These are phyloP conservation scores for Aphanomyces euteiches DNA, from an alignment of 352 stramenopile genomes.

Conservation along the genomic window DNA sequence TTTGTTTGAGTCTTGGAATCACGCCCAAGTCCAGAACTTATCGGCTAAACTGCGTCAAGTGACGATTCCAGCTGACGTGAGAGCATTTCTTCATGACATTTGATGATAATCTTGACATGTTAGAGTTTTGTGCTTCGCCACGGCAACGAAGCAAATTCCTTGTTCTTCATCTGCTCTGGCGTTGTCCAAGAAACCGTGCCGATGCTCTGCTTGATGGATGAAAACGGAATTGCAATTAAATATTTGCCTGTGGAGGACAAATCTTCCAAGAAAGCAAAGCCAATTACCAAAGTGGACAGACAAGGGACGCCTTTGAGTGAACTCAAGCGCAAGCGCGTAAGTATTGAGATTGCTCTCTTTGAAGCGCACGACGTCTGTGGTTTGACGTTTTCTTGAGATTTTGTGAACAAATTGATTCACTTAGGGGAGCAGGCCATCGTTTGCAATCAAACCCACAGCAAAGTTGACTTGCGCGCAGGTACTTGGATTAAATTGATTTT, in stretches of 20 bases:
- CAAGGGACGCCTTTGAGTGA: conserved; percentile 34
- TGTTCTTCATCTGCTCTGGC: conserved; percentile 80
- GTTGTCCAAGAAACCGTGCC: conserved; percentile 71
- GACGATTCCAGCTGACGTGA: conserved; percentile 50
- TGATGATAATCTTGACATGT: not conserved
- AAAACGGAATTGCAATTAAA: conserved; percentile 58
- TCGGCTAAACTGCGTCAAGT: conserved; percentile 65
- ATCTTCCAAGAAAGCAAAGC: too few relatives aligned
- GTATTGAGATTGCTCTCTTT: conserved; percentile 71
- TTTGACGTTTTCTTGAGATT: conserved; percentile 38
- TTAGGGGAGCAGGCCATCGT: conserved; percentile 32
- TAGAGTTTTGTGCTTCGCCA: conserved; percentile 62
- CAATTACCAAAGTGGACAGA: not conserved
- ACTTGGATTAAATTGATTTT: not conserved
- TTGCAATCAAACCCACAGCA: conserved; percentile 55
- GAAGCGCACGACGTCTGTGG: conserved; percentile 79
- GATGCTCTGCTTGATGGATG: conserved; percentile 60
- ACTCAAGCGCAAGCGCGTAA: conserved; percentile 44
- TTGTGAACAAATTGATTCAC: not conserved
- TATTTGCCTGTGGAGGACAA: conserved; percentile 45
- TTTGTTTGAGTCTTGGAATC: conserved; percentile 73
- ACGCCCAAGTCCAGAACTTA: conserved; percentile 62
- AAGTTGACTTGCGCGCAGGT: conserved; percentile 58
- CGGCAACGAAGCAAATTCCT: conserved; percentile 57
- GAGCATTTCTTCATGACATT: not conserved